Evolutionary conservation across 306 rosid genomes (phyloP).

Genomic region (Quercus berberidifolia): DNA sequence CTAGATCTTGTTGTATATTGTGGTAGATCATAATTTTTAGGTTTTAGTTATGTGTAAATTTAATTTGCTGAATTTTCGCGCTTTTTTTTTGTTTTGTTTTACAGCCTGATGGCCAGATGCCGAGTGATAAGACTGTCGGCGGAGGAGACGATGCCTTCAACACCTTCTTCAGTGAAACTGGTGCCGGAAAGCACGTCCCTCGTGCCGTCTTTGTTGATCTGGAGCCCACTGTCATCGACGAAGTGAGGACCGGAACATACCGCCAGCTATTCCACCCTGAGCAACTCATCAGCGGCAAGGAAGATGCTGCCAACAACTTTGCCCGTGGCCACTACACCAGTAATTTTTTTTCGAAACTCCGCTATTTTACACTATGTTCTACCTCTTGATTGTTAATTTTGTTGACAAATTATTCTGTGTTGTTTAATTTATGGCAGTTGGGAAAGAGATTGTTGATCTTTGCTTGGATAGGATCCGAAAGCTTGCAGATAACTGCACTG

Average conservation of each 20-base stretch:
- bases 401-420: background rate
- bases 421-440: constrained; percentile 33
- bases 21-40: no score
- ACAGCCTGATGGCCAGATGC: constrained; percentile 90
- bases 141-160: constrained; percentile 91
- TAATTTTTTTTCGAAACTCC: background rate
- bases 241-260: constrained; percentile 79
- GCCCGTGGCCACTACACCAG: constrained; percentile 90
- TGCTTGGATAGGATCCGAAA: constrained; percentile 80
- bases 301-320: constrained; percentile 90
- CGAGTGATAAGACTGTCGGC: constrained; percentile 72
- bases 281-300: constrained; percentile 88
- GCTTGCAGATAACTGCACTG: constrained; percentile 84
- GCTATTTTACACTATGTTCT: background rate
- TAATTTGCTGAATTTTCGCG: background rate
- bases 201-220: constrained; percentile 87
- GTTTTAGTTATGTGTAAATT: background rate
- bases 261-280: constrained; percentile 95
- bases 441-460: constrained; percentile 91
- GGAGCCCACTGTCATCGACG: constrained; percentile 92
- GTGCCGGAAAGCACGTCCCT: constrained; percentile 89
- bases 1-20: background rate
- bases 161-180: constrained; percentile 85
- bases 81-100: background rate
- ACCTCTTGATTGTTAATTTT: background rate